phyloP scores from a whole-genome alignment of 2,329 filamentous ascomycete species.

The Alternaria sp. region DNA sequence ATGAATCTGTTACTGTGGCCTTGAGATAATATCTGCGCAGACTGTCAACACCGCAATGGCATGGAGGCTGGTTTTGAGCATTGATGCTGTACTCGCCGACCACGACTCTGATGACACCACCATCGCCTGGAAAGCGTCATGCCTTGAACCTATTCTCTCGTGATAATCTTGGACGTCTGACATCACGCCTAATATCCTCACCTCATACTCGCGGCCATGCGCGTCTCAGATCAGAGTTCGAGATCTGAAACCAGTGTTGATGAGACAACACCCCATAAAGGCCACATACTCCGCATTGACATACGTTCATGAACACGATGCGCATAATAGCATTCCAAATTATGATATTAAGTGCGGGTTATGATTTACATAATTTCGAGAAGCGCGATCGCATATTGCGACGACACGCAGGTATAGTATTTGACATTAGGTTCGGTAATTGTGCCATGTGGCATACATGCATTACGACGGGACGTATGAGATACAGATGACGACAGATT shows the following conservation, averaged over 20 bases:
- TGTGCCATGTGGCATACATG: neutral
- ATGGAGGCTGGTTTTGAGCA: neutral
- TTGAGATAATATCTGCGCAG: neutral
- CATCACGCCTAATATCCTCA: neutral
- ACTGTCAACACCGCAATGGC: neutral
- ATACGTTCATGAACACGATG: neutral
- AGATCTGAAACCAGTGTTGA: slow-evolving; percentile 11
- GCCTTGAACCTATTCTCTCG: neutral
- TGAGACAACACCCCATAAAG: slow-evolving; percentile 6
- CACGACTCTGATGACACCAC: slow-evolving; percentile 2
- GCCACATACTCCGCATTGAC: slow-evolving; percentile 2
- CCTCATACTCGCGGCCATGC: neutral
- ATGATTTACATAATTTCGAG: slow-evolving; percentile 1
- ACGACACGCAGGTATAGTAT: neutral
- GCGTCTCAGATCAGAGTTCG: slow-evolving; percentile 5
- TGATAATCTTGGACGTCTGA: neutral
- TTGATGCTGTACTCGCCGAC: neutral
- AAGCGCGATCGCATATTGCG: neutral
- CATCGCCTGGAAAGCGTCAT: neutral
- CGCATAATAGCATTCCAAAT: slow-evolving; percentile 10
- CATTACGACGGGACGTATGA: neutral
- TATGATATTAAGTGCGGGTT: slow-evolving; percentile 3
- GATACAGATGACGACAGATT: slow-evolving; percentile 5
- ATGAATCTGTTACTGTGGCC: neutral
- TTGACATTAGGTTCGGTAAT: neutral